Evolutionary conservation across 495 filamentous ascomycete genomes (phyloP), one percentile per base, ranked within the genome.

Genomic region (Daldinia loculata): DNA sequence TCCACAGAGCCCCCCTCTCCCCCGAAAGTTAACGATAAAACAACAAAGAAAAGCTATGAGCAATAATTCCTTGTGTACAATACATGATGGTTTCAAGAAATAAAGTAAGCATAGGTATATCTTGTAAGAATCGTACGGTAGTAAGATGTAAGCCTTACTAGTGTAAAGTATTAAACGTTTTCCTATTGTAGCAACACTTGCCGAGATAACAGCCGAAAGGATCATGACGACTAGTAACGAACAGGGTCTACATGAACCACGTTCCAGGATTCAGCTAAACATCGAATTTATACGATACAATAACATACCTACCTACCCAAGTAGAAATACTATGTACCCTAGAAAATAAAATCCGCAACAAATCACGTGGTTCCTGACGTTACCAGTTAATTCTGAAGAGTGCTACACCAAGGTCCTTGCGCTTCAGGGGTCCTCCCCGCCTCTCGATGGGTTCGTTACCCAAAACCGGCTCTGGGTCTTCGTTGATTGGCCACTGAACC

Each of bases 351-450:
- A 48, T 26, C 5, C 14, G 19, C 7, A 56, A 11, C 1, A 27
- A 22, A 34, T 67, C 69, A 69, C 65, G 65, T 69, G 70, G 65
- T 58, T 14, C 8, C 15, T 11, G 41, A 41, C 56, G 59, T 57
- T 65, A 55, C 59, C 69, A 70, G 61, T 58, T 27, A 30, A 39
- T 14, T 27, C 17, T 56, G 4, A 50, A 43, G 9, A 53, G 17
- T 63, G 32, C 43, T 17, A 32, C 32, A 41, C 56, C 24, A 34
- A 34, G 30, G 26, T 51, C 60, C 64, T 67, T 67, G 64, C 27
- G 60, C 22, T 6, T 65, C 70, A 68, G 45, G 70, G 70, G 43
- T 67, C 70, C 70, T 48, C 43, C 50, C 65, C 65, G 56, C 70
- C 68, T 68, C 61, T 19, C 8, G 55, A 24, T 14, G 12, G 55